Evolutionary conservation across 805 yeast species (phyloP).

Genomic region (Kazachstania martiniae): DNA sequence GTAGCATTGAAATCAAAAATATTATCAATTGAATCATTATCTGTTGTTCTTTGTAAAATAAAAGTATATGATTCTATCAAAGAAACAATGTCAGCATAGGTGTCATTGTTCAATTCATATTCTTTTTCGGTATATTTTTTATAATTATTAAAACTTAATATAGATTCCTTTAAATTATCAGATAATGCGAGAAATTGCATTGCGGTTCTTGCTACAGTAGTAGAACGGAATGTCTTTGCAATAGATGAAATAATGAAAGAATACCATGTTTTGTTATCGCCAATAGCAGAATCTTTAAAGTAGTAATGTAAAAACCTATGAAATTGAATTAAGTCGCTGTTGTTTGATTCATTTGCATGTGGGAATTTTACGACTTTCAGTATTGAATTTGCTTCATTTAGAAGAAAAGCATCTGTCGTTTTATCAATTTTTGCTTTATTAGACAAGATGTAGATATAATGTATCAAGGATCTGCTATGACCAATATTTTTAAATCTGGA

Average conservation of each 20-base stretch:
- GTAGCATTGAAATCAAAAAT: slow-evolving; percentile 10
- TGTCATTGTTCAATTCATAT: slow-evolving; percentile 27
- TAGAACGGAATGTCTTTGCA: slow-evolving; percentile 38
- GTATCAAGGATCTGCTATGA: slow-evolving; percentile 6
- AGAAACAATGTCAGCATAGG: slow-evolving; percentile 30
- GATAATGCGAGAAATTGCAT: slow-evolving; percentile 24
- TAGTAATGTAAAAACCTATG: slow-evolving; percentile 22
- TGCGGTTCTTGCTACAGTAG: slow-evolving; percentile 27
- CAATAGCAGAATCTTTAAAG: slow-evolving; percentile 10
- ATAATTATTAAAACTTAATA: slow-evolving; percentile 31
- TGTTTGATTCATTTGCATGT: slow-evolving; percentile 29
- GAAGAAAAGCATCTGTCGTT: slow-evolving; percentile 9
- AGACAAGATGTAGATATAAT: slow-evolving; percentile 3
- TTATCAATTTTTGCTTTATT: not conserved
- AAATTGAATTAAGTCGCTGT: slow-evolving; percentile 25
- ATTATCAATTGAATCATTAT: slow-evolving; percentile 8
- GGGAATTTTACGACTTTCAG: slow-evolving; percentile 32
- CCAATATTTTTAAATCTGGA: too few relatives aligned
- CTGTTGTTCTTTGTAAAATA: slow-evolving; percentile 10
- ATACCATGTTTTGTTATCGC: slow-evolving; percentile 9
- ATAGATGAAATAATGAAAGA: slow-evolving; percentile 27
- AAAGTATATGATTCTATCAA: slow-evolving; percentile 19
- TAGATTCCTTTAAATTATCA: slow-evolving; percentile 16
- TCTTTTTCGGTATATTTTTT: slow-evolving; percentile 32
- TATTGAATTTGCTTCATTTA: slow-evolving; percentile 9